Evolutionary conservation across 2,329 filamentous ascomycete species (phyloP).

Genomic region (Penicillium sp.): DNA sequence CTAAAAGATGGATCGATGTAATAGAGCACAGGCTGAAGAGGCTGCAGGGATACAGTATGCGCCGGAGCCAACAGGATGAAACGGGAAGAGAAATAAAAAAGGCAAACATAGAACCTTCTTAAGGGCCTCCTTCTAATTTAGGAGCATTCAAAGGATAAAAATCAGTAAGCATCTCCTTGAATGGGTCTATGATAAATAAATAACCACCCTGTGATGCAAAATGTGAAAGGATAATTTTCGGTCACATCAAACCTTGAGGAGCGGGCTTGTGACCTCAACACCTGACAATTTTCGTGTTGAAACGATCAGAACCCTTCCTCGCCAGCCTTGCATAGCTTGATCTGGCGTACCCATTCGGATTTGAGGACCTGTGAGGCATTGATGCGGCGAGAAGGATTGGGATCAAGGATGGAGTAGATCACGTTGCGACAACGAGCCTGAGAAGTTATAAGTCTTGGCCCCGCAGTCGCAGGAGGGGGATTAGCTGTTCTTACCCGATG

Average conservation of each 20-base stretch:
- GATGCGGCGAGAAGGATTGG: conserved; percentile 86
- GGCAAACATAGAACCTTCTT: conserved; percentile 1
- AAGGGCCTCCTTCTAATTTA: conserved; percentile 20
- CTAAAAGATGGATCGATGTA: conserved; percentile 23
- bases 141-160: conserved; percentile 21
- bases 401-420: conserved; percentile 97
- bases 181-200: conserved; percentile 18
- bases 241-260: conserved; percentile 1
- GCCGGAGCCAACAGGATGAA: conserved; percentile 15
- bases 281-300: neutral
- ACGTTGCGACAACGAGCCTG: conserved; percentile 97
- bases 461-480: neutral
- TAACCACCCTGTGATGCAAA: conserved; percentile 18
- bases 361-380: conserved; percentile 95
- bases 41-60: conserved; percentile 16
- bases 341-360: conserved; percentile 97
- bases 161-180: conserved; percentile 11
- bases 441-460: conserved; percentile 17
- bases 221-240: neutral
- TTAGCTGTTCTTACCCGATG: conserved; percentile 70
- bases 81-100: neutral
- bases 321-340: conserved; percentile 93
- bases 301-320: conserved; percentile 77
- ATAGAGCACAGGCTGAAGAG: conserved; percentile 16
- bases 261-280: conserved; percentile 1